Conservation (phyloP, 176 grass and related monocot genomes). For the Poa pratensis region DNA sequence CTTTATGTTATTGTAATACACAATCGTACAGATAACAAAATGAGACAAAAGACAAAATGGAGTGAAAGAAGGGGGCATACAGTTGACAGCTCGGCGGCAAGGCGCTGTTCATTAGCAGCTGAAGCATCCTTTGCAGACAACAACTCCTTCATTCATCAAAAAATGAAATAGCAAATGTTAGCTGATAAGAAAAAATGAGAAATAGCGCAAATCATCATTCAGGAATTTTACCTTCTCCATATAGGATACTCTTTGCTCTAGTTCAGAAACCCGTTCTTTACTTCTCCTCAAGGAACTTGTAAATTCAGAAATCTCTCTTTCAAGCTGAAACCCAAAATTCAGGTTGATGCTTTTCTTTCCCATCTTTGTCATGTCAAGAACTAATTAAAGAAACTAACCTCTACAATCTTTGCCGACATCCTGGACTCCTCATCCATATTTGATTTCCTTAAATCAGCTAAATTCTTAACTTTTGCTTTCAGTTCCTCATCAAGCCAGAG, state of each 20-base stretch:
- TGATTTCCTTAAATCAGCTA: slow-evolving; percentile 66
- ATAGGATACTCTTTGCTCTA: slow-evolving; percentile 74
- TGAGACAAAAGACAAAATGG: not conserved
- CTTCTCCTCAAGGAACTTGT: slow-evolving; percentile 73
- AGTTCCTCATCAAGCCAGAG: slow-evolving; percentile 85
- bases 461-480: slow-evolving; percentile 66
- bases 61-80: slow-evolving; percentile 44
- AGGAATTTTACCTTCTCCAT: slow-evolving; percentile 78
- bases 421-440: slow-evolving; percentile 82
- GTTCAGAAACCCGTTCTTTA: slow-evolving; percentile 63
- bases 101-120: slow-evolving; percentile 73
- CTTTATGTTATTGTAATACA: not conserved
- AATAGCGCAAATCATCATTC: slow-evolving; percentile 23
- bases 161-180: slow-evolving; percentile 46
- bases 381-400: slow-evolving; percentile 54
- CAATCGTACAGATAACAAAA: not conserved
- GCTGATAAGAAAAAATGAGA: not conserved
- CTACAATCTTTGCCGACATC: slow-evolving; percentile 79
- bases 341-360: slow-evolving; percentile 13
- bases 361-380: slow-evolving; percentile 14
- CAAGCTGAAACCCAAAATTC: slow-evolving; percentile 63
- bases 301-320: slow-evolving; percentile 78
- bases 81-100: slow-evolving; percentile 75
- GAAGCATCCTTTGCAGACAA: slow-evolving; percentile 73
- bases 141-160: slow-evolving; percentile 68